Evolutionary conservation across 2,329 filamentous ascomycete genomes (phyloP), one percentile per base, ranked within the genome.

Genomic region (Phoma sp.): DNA sequence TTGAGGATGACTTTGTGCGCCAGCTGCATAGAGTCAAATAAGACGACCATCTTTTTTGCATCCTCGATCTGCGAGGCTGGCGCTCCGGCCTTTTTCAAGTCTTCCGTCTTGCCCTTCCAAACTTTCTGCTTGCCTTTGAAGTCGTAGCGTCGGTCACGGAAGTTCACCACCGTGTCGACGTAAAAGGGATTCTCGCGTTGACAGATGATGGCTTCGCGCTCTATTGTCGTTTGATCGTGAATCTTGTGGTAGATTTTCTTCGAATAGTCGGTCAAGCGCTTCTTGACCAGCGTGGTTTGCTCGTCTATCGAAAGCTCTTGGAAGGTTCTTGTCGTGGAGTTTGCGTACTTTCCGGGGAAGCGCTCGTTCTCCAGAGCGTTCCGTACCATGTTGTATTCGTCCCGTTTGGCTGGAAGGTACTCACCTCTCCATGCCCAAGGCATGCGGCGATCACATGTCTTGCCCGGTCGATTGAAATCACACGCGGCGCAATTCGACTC

Each of bases 161-260:
- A 99, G 76, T 95, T 89, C 69, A 90, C 89, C 46, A 99, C 95
- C 0, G 95, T 99, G 72, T 99, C 86, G 68, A 99, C 94, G 70
- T 99, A 99, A 74, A 99, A 99, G 0, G 95, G 95, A 58, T 99
- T 99, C 73, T 99, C 95, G 61, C 95, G 86, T 72, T 99, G 95
- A 70, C 95, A 99, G 68, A 99, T 98, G 72, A 99, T 97, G 10
- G 96, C 95, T 75, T 99, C 95, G 49, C 93, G 87, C 59, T 95
- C 89, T 55, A 96, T 95, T 0, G 91, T 98, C 44, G 89, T 96
- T 12, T 91, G 90, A 59, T 98, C 95, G 75, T 96, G 93, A 56
- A 99, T 98, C 76, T 98, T 99, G 82, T 99, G 95, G 73, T 99
- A 99, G 61, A 99, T 96, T 78, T 99, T 99, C 75, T 98, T 96